phyloP scores from a whole-genome alignment of 805 yeast genomes.

The Barnettozyma sucrosica region DNA sequence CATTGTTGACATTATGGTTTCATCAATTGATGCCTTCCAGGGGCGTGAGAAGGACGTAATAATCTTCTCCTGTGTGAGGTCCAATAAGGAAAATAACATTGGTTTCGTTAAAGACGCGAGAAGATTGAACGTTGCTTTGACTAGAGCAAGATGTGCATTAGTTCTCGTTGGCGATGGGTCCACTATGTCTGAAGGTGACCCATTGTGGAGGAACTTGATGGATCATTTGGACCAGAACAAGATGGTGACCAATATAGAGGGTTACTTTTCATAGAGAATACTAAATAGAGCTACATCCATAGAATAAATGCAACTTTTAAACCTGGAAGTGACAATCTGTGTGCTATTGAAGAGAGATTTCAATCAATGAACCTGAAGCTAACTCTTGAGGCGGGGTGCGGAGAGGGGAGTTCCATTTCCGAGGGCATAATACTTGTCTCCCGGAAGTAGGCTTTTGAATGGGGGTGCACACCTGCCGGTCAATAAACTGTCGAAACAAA shows the following conservation, averaged over 20 bases:
- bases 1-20: slow-evolving; percentile 40
- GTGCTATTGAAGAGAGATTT: no score
- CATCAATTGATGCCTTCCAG: slow-evolving; percentile 81
- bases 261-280: slow-evolving; percentile 4
- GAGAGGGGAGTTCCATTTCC: no score
- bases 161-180: slow-evolving; percentile 7
- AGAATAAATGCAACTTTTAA: no score
- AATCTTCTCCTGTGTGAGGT: slow-evolving; percentile 69
- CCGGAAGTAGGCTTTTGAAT: not conserved
- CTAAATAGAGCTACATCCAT: not conserved
- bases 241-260: not conserved
- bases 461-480: not conserved
- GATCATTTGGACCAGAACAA: slow-evolving; percentile 4
- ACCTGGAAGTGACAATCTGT: no score
- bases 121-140: slow-evolving; percentile 61
- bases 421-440: no score
- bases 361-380: no score
- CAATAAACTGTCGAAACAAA: no score
- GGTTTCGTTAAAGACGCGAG: slow-evolving; percentile 59
- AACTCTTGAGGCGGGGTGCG: no score
- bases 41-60: slow-evolving; percentile 81
- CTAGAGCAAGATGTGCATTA: slow-evolving; percentile 12
- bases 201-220: slow-evolving; percentile 9
- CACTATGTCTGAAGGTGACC: slow-evolving; percentile 9
- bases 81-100: slow-evolving; percentile 42